phyloP scores from a whole-genome alignment of 441 rosid species.

The Sinapis alba region DNA sequence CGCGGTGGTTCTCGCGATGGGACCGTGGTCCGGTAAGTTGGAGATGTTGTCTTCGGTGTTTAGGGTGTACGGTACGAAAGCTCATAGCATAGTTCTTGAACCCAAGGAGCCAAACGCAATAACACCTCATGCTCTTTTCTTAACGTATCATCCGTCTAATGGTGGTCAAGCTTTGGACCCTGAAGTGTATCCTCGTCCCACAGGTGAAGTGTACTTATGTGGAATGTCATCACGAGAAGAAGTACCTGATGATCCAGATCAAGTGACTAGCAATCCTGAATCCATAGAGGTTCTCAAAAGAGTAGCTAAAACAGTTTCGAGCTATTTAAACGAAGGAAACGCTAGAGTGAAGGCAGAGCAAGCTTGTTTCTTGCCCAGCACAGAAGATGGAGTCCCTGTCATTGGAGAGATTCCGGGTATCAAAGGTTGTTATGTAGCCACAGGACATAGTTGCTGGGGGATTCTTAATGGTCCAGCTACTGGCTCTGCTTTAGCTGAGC shows the following conservation, averaged over 20 bases:
- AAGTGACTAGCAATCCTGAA: neutral
- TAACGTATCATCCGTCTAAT: too few relatives aligned
- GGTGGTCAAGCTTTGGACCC: too few relatives aligned
- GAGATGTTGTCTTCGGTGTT: too few relatives aligned
- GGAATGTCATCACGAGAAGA: neutral
- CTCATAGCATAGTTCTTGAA: too few relatives aligned
- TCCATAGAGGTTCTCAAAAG: neutral
- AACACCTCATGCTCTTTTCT: too few relatives aligned
- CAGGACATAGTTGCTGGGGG: neutral
- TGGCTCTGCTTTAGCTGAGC: neutral
- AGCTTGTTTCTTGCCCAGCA: neutral
- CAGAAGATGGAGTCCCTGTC: neutral
- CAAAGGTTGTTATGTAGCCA: neutral
- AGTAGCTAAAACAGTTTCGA: neutral
- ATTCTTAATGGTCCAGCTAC: neutral
- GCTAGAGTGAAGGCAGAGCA: neutral
- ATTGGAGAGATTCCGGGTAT: neutral
- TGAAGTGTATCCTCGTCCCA: too few relatives aligned
- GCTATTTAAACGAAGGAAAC: neutral
- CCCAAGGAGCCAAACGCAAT: too few relatives aligned
- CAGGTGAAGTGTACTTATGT: neutral
- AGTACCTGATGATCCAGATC: slow-evolving; percentile 2
- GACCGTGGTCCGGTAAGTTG: too few relatives aligned
- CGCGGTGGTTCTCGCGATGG: neutral
- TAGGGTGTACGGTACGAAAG: too few relatives aligned